Evolutionary conservation across 257 asterid species (phyloP).

Genomic region (Marsdenia floribunda): DNA sequence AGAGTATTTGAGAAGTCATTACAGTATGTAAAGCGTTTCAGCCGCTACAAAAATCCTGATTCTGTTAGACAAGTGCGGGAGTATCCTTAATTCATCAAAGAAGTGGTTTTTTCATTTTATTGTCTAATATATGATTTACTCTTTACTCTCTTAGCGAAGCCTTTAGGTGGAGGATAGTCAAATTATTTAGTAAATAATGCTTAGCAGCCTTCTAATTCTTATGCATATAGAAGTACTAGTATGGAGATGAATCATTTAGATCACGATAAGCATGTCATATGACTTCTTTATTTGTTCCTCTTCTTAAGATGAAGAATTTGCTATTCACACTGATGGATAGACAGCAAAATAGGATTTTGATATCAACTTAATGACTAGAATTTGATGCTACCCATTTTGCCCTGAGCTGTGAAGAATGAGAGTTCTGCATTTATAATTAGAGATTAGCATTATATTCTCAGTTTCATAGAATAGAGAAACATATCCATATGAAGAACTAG

Average conservation of each 20-base stretch:
- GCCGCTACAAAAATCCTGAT: slow-evolving; percentile 95
- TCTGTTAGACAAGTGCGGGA: slow-evolving; percentile 99
- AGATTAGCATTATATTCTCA: background rate
- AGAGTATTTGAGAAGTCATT: slow-evolving; percentile 97
- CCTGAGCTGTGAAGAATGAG: too few species aligned
- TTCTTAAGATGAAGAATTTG: background rate
- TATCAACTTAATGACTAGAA: background rate
- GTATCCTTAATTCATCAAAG: slow-evolving; percentile 49
- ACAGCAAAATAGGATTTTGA: too few species aligned
- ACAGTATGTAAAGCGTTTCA: slow-evolving; percentile 97
- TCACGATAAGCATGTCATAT: background rate
- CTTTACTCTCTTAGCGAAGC: background rate
- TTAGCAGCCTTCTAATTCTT: background rate
- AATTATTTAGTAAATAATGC: background rate
- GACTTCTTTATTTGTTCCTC: background rate
- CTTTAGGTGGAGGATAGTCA: background rate
- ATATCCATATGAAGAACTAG: background rate
- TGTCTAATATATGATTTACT: background rate
- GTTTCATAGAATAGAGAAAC: background rate
- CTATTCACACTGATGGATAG: background rate
- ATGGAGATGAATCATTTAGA: background rate
- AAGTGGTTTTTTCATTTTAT: background rate
- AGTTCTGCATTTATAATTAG: background rate
- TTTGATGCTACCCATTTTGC: background rate
- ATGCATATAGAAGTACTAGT: background rate